A percentile compares a stretch with the other conserved stretches of the same genome.
Evolutionary conservation across 768 basidiomycete species (phyloP).

Genomic region (Phylloporus sp.): DNA sequence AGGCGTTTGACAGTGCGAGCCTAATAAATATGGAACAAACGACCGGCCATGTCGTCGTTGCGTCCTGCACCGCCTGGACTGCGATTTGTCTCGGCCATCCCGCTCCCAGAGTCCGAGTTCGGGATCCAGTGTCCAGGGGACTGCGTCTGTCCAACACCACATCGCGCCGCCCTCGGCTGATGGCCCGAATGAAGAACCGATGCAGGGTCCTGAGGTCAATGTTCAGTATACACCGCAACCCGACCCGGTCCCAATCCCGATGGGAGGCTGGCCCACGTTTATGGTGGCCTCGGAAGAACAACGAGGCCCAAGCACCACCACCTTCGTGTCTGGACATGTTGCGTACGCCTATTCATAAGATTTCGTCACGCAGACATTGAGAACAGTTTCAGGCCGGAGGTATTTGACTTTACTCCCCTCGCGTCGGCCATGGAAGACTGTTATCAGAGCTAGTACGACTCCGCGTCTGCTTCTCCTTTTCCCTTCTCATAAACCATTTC

Average conservation of each 20-base stretch:
- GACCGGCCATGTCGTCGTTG: conserved; percentile 24
- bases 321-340: neutral
- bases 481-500: neutral
- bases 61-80: conserved; percentile 7
- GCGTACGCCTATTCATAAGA: conserved; percentile 9
- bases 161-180: conserved; percentile 1
- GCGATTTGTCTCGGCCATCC: conserved; percentile 10
- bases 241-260: neutral
- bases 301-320: conserved; percentile 3
- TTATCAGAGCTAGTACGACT: conserved; percentile 15
- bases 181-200: conserved; percentile 6
- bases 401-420: neutral
- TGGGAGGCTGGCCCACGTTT: conserved; percentile 2
- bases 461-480: neutral
- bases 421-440: conserved; percentile 2
- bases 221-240: conserved; percentile 8
- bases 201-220: neutral
- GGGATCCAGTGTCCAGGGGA: conserved; percentile 6
- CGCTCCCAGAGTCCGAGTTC: conserved; percentile 23
- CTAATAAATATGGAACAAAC: conserved; percentile 11
- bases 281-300: conserved; percentile 1
- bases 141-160: conserved; percentile 4
- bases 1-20: conserved; percentile 15
- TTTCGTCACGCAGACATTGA: neutral
- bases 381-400: conserved; percentile 7